These are phyloP conservation scores for Brassica cretica DNA, from an alignment of 345 rosid genomes.

Conservation along the genomic window DNA sequence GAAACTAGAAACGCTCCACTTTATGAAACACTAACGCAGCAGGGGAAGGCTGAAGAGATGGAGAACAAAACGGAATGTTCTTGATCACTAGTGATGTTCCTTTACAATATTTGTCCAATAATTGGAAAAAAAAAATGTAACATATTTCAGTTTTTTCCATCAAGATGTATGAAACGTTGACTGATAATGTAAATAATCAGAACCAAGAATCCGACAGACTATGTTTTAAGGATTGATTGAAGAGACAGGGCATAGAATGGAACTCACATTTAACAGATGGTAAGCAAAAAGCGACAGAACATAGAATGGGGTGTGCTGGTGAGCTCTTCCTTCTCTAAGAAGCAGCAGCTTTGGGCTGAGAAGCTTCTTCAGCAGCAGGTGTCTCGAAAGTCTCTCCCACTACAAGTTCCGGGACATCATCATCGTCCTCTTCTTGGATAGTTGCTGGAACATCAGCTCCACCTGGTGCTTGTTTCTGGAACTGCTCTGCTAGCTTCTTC, in stretches of 20 bases:
- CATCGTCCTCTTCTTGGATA: slow-evolving; percentile 65
- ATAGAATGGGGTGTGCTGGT: neutral
- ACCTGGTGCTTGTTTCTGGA: slow-evolving; percentile 73
- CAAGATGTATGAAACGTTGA: neutral
- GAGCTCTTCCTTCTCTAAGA: slow-evolving; percentile 25
- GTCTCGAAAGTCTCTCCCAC: slow-evolving; percentile 88
- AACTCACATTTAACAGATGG: slow-evolving; percentile 18
- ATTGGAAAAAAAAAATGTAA: slow-evolving; percentile 19
- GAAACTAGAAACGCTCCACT: slow-evolving; percentile 70
- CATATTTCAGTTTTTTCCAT: slow-evolving; percentile 26
- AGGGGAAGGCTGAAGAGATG: slow-evolving; percentile 50
- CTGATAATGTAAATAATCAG: neutral
- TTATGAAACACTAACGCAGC: slow-evolving; percentile 61
- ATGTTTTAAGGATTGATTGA: neutral
- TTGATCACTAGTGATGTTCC: slow-evolving; percentile 1
- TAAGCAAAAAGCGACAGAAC: neutral
- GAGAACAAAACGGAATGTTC: neutral
- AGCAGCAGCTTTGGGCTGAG: slow-evolving; percentile 41
- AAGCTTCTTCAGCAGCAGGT: slow-evolving; percentile 64
- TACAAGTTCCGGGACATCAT: slow-evolving; percentile 84
- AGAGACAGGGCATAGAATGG: slow-evolving; percentile 1
- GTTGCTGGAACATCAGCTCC: slow-evolving; percentile 45
- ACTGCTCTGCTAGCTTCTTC: slow-evolving; percentile 91
- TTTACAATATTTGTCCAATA: neutral
- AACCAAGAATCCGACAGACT: neutral